These are phyloP conservation scores for Mucor racemosus DNA, from an alignment of 371 early-diverging fungal species.

Conservation along the genomic window DNA sequence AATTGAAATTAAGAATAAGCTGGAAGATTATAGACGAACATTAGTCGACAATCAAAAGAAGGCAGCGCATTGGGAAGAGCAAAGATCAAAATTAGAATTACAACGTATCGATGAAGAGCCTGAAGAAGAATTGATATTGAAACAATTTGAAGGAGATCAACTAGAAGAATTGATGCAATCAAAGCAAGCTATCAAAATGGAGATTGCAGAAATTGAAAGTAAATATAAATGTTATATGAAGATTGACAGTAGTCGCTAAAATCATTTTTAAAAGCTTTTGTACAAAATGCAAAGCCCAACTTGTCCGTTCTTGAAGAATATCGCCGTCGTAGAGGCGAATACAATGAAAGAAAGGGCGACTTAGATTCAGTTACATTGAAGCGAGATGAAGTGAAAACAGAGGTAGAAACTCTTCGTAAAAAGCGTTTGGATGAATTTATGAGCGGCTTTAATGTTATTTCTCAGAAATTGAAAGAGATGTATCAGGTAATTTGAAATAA, in stretches of 20 bases:
- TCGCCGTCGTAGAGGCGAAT: conserved; percentile 77
- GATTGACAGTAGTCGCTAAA: no score
- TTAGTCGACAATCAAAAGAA: conserved; percentile 57
- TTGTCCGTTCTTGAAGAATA: conserved; percentile 90
- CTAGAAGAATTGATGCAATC: conserved; percentile 48
- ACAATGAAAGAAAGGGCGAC: conserved; percentile 71
- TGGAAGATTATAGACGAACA: conserved; percentile 62
- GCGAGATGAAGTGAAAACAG: conserved; percentile 76
- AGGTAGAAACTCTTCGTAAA: conserved; percentile 82
- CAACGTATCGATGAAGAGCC: conserved; percentile 55
- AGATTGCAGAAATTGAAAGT: conserved; percentile 58
- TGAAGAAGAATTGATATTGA: conserved; percentile 60
- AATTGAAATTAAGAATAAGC: conserved; percentile 52
- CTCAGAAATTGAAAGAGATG: conserved; percentile 98
- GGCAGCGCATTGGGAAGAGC: conserved; percentile 58
- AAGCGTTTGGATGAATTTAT: conserved; percentile 93
- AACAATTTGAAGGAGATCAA: conserved; percentile 53
- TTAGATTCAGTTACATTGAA: conserved; percentile 74
- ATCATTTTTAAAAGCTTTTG: conserved; percentile 46
- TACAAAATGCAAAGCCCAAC: conserved; percentile 83
- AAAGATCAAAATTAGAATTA: conserved; percentile 56
- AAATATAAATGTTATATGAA: not conserved
- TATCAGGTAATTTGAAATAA: conserved; percentile 75
- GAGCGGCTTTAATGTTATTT: conserved; percentile 94
- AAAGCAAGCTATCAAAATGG: conserved; percentile 42